Evolutionary conservation across 805 yeast genomes (phyloP), one percentile per base, ranked within the genome.

Genomic region (Zygotorulaspora danielsina): DNA sequence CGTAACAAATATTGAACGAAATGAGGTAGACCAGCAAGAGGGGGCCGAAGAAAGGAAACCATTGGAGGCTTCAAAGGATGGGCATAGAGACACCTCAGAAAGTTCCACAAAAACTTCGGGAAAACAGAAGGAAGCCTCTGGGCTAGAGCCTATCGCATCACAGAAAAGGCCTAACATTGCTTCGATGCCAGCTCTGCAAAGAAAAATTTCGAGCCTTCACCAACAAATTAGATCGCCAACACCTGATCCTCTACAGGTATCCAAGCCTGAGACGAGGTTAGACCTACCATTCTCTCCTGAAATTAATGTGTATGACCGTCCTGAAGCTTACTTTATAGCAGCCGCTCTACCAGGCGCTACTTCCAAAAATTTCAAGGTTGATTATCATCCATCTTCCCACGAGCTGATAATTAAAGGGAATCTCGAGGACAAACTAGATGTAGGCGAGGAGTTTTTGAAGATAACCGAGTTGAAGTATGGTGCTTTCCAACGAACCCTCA

Each of bases 261-360:
- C 75, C 4, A 68, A 69, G 35, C 75, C 75, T 6, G 71, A 69
- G 45, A 45, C 60, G 8, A 61, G 65, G 26, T 42, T 64, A 19
- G 58, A 63, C 13, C 44, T 71, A 32, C 79, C 80, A 46, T 75
- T 75, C 44, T 72, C 81, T 8, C 83, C 84, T 17, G 73, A 75
- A 39, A 62, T 77, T 3, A 79, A 78, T 46, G 71, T 77, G n/a
- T 77, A 76, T 48, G 79, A 78, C 44, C 62, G 66, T 35, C 65
- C 66, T 1, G 65, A 65, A 12, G 58, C 63, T 12, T 78, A 76
- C 46, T 53, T 67, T 11, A 69, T 76, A 9, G 72, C 72, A 1
- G 54, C 77, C 9, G 72, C 81, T 3, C 54, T 78, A 18, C 78
- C 84, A n/a, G 84, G 84, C 34, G 79, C 79, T 2, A 64, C 67